Evolutionary conservation across 2,329 filamentous ascomycete genomes (phyloP), one percentile per base, ranked within the genome.

Genomic region (Sordariomycetes sp.): DNA sequence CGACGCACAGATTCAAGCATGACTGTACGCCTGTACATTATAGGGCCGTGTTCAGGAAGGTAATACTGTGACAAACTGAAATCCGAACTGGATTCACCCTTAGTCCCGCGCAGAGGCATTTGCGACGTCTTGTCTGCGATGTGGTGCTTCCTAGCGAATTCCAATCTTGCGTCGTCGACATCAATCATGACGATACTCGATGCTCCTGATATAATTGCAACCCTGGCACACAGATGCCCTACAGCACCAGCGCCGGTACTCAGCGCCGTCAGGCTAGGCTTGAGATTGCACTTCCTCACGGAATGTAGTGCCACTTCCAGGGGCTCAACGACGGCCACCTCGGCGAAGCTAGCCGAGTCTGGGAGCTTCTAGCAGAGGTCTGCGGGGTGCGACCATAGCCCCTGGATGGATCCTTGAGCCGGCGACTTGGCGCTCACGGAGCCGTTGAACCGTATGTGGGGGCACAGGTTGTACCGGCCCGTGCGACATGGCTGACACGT

Each of bases 381-480:
- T 1, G 76, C 79, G 3, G 79, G 79, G 64, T 82, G 79, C 59
- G 79, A 77, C 34, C 82, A 69, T 54, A 69, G 68, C 63, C 81
- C 76, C 64, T 83, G 80, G 28, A 84, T 67, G 10, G 81, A 82
- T 36, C 80, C 81, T 68, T 82, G 80, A 10, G 73, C 72, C 62
- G 82, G 80, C 2, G 80, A 79, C 59, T 74, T 74, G 2, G 74
- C 72, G 68, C 80, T 81, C 25, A 78, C 80, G 22, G 78, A 81
- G 66, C 76, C 77, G 45, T 79, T 73, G 66, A 84, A 84, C 61
- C 70, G 72, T 77, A 84, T 79, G 53, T 67, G 70, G 10, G 70
- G 66, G 68, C 81, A 84, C 64, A 84, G 79, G 65, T 84, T 84
- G 64, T 84, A 84, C 2, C 78, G 70, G 1, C 88, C 88, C 50